Evolutionary conservation across 345 rosid genomes (phyloP).

Genomic region (Aurinia saxatilis): DNA sequence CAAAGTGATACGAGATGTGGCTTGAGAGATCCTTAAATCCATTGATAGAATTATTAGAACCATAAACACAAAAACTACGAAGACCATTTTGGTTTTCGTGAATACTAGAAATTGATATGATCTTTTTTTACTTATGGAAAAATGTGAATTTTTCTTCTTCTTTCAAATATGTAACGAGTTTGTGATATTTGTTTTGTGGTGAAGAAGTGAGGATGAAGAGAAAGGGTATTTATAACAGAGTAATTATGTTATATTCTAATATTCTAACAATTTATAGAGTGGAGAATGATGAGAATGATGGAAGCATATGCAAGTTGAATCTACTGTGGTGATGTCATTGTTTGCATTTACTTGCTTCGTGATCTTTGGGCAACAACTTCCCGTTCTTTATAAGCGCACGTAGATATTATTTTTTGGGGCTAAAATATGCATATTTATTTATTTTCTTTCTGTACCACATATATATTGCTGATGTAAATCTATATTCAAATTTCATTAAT

Average conservation of each 20-base stretch:
- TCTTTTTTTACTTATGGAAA: no score
- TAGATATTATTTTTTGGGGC: no score
- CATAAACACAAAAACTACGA: neutral
- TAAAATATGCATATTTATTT: no score
- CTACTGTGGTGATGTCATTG: neutral
- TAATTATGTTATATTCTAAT: no score
- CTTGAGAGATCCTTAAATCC: neutral
- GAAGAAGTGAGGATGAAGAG: neutral
- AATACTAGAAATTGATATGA: neutral
- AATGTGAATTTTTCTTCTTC: no score
- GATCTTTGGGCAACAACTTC: neutral
- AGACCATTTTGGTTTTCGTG: no score
- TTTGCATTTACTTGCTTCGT: neutral
- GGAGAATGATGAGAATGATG: neutral
- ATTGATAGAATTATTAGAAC: neutral
- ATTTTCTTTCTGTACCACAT: no score
- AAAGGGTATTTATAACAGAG: neutral
- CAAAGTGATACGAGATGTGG: no score
- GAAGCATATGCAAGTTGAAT: neutral
- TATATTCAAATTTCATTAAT: no score
- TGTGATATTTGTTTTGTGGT: neutral
- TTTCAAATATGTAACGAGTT: no score
- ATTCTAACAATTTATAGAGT: neutral
- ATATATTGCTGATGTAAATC: no score
- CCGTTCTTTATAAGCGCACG: no score